These are phyloP conservation scores for Teratosphaeria zuluensis DNA, from an alignment of 2,329 filamentous ascomycete species.

Conservation along the genomic window DNA sequence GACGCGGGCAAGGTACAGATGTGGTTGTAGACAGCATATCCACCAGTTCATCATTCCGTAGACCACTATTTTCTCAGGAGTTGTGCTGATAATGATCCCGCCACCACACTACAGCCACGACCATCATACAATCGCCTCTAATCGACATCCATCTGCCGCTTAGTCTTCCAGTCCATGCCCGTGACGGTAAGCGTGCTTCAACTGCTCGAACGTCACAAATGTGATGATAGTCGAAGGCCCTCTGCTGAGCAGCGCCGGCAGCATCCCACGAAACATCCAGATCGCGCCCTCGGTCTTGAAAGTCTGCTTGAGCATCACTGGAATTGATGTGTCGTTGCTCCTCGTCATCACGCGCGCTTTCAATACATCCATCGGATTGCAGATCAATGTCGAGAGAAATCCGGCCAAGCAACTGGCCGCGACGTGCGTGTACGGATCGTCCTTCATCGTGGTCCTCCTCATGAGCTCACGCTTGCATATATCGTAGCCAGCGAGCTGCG, in stretches of 20 bases:
- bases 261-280: conserved; percentile 17
- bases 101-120: no score
- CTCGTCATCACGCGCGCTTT: conserved; percentile 15
- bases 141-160: background rate
- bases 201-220: conserved; percentile 1
- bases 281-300: conserved; percentile 11
- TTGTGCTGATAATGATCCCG: no score
- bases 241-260: conserved; percentile 15
- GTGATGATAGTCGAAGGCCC: conserved; percentile 10
- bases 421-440: conserved; percentile 12
- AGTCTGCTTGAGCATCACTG: conserved; percentile 8
- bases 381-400: conserved; percentile 16
- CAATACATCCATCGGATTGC: conserved; percentile 16
- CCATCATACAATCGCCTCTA: background rate
- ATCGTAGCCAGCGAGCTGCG: conserved; percentile 16
- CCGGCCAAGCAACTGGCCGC: conserved; percentile 14
- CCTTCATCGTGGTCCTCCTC: conserved; percentile 11
- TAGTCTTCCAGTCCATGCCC: background rate
- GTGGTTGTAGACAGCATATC: no score
- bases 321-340: conserved; percentile 7
- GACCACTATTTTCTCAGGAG: no score
- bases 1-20: no score
- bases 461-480: conserved; percentile 15
- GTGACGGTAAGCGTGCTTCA: background rate
- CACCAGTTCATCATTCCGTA: no score